These are phyloP conservation scores for Cyberlindnera amylophila DNA, from an alignment of 805 yeast species.

Conservation along the genomic window DNA sequence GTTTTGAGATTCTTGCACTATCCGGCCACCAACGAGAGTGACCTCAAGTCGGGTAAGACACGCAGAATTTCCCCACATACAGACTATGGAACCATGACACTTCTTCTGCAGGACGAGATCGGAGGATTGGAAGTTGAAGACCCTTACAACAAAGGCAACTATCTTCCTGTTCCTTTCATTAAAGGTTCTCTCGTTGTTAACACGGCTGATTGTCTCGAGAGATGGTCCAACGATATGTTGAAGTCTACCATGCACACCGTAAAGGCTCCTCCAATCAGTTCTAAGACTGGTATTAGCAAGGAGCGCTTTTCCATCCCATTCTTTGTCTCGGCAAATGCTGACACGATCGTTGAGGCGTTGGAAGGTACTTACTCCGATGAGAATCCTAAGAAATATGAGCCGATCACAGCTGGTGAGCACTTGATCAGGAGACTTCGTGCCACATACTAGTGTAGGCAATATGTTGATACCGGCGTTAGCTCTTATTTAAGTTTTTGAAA, in stretches of 20 bases:
- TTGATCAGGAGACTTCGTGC: constrained; percentile 19
- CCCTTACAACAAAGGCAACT: constrained; percentile 15
- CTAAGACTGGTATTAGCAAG: constrained; percentile 14
- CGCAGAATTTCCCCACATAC: constrained; percentile 27
- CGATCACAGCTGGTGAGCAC: constrained; percentile 23
- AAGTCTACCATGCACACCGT: constrained; percentile 26
- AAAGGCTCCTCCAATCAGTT: constrained; percentile 19
- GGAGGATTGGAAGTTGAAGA: constrained; percentile 25
- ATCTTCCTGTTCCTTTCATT: constrained; percentile 6
- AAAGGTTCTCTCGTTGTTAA: constrained; percentile 21
- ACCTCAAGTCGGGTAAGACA: constrained; percentile 15
- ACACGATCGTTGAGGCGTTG: constrained; percentile 18
- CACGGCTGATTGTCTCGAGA: constrained; percentile 21
- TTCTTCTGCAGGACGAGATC: constrained; percentile 22
- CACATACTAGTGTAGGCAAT: no score
- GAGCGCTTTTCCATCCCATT: constrained; percentile 28
- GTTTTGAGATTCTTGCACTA: constrained; percentile 21
- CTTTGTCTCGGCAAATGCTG: constrained; percentile 23
- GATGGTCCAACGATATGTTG: constrained; percentile 24
- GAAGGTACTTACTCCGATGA: constrained; percentile 21
- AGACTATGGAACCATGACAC: constrained; percentile 24
- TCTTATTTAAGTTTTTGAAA: no score
- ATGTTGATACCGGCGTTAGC: no score
- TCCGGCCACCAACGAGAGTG: constrained; percentile 18
- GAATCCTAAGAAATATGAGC: constrained; percentile 25